Evolutionary conservation across 768 basidiomycete species (phyloP), one percentile per base, ranked within the genome.

Genomic region (Mycena chlorophos): DNA sequence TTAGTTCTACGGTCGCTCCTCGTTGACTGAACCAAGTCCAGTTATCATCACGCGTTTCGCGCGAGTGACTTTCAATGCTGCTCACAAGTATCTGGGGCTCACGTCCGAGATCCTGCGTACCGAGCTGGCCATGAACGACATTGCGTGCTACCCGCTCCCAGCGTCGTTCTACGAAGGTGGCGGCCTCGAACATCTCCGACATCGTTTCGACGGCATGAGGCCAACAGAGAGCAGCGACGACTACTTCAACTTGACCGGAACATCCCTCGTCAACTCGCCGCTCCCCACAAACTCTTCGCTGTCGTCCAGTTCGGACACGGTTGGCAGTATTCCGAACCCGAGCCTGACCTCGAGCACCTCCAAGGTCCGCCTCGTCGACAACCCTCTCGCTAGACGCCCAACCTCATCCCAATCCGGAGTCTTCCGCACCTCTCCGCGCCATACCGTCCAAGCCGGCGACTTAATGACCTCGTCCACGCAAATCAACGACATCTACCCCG

Each of bases 1-100:
- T n/a, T n/a, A n/a, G n/a, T n/a, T n/a, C n/a, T 30, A 67, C 57
- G 47, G 64, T 5, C 52, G 47, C 58, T 50, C 37, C 31, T 31
- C n/a, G 37, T 49, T 42, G 14, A n/a, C 50, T 29, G 55, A 28
- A 62, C 38, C 34, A 16, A 38, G 10, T 50, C 64, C 62, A 88
- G 95, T 98, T 29, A 97, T 99, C 57, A 74, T 99, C 56, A 97
- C 97, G 3, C 84, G 97, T 2, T 96, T 99, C 68, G 94, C 94
- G 20, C 85, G 97, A 23, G 97, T 98, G 12, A 99, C 97, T 0
- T 98, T 99, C 77, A 91, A 89, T 67, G 97, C 96, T 10, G 95
- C 97, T 0, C 97, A 98, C 71, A 89, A 89, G 65, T 99, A 97
- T 69, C 84, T 99, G 5, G 97, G 97, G 5, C 69, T 99, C 51